These are phyloP conservation scores for Magnusiomyces magnusii DNA, from an alignment of 1,139 yeast genomes.

Conservation along the genomic window DNA sequence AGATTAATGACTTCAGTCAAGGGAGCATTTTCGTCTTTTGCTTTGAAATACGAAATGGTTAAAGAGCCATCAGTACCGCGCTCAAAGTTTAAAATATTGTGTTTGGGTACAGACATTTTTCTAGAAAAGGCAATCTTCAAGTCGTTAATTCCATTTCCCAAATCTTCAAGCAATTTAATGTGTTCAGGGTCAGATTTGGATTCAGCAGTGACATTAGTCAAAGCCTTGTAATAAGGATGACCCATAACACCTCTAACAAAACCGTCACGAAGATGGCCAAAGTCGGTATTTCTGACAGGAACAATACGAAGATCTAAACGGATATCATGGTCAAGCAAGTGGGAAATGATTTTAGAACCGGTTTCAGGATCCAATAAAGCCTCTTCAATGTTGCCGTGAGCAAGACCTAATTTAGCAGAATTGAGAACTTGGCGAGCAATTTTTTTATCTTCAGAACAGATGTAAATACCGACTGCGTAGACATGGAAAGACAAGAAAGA, in stretches of 20 bases:
- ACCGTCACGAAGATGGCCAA: conserved; percentile 83
- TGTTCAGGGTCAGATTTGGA: conserved; percentile 3
- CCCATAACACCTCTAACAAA: conserved; percentile 68
- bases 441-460: conserved; percentile 50
- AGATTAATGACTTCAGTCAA: conserved; percentile 32
- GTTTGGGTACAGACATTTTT: conserved; percentile 43
- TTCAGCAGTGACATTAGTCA: conserved; percentile 24
- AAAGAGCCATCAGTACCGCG: conserved; percentile 42
- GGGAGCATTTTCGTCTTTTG: conserved; percentile 25
- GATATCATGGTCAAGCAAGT: conserved; percentile 52
- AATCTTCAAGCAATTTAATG: conserved; percentile 14
- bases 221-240: conserved; percentile 40
- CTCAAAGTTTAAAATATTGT: conserved; percentile 49
- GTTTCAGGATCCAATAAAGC: conserved; percentile 54
- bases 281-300: conserved; percentile 86
- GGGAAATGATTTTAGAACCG: conserved; percentile 47
- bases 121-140: conserved; percentile 35
- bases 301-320: conserved; percentile 65
- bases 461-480: conserved; percentile 76
- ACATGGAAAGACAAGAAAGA: conserved; percentile 80
- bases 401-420: not conserved
- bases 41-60: conserved; percentile 38
- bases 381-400: conserved; percentile 37
- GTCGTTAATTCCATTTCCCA: conserved; percentile 34
- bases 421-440: conserved; percentile 33